These are phyloP conservation scores for Clonostachys sp. DNA, from an alignment of 2,329 filamentous ascomycete genomes.

Conservation along the genomic window DNA sequence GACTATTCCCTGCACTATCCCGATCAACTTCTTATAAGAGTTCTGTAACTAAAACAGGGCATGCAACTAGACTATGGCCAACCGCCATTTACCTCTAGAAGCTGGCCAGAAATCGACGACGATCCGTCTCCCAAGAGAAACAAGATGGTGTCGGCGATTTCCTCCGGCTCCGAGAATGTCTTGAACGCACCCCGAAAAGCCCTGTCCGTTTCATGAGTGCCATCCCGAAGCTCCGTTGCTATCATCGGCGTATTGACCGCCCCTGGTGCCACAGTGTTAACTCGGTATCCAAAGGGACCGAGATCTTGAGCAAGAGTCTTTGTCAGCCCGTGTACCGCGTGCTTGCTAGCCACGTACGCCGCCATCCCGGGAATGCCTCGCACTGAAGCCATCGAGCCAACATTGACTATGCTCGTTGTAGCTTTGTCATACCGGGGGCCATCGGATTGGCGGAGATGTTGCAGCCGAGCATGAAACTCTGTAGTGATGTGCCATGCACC, in stretches of 20 bases:
- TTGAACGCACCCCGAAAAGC: too few species aligned
- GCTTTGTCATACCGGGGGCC: not conserved
- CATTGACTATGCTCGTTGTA: constrained; percentile 35
- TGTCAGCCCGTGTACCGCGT: constrained; percentile 15
- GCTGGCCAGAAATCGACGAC: not conserved
- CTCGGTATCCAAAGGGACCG: not conserved
- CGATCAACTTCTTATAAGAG: too few species aligned
- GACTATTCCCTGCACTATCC: too few species aligned
- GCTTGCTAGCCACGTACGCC: constrained; percentile 17
- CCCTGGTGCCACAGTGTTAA: not conserved
- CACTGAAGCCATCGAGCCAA: constrained; percentile 31
- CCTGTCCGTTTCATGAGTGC: too few species aligned
- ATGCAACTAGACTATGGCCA: too few species aligned
- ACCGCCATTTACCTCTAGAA: not conserved
- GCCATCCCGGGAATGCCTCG: constrained; percentile 15
- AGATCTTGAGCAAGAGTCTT: constrained; percentile 2
- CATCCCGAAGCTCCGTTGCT: too few species aligned
- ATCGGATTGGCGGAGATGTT: not conserved
- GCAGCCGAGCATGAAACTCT: not conserved
- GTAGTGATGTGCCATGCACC: constrained; percentile 20
- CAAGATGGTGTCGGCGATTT: not conserved
- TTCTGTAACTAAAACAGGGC: too few species aligned
- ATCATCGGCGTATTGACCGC: too few species aligned
- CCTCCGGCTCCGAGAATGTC: too few species aligned
- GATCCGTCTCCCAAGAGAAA: not conserved